These are phyloP conservation scores for Dichotomocladium elegans DNA, from an alignment of 371 early-diverging fungal species.

Conservation along the genomic window DNA sequence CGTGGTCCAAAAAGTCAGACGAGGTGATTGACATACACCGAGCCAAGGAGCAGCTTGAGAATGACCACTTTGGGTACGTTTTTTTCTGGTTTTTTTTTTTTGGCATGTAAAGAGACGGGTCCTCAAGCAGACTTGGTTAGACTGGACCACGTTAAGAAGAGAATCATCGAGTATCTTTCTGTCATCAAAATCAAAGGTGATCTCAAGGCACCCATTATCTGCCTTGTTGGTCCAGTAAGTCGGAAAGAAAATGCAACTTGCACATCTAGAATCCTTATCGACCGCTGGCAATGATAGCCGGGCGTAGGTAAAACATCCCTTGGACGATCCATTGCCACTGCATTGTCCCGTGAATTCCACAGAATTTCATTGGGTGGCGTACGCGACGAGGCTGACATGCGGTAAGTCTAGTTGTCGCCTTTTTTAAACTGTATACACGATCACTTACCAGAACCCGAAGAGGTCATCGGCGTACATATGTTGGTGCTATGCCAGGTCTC, in stretches of 20 bases:
- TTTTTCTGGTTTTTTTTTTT: neutral
- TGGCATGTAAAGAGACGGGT: too few species aligned
- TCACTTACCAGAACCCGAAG: too few species aligned
- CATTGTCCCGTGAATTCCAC: constrained; percentile 78
- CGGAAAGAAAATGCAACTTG: neutral
- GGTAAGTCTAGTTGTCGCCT: constrained; percentile 12
- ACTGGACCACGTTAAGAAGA: constrained; percentile 75
- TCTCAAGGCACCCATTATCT: constrained; percentile 80
- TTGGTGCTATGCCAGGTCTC: constrained; percentile 85
- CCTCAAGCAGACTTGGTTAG: neutral
- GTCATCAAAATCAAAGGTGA: constrained; percentile 76
- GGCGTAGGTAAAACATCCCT: constrained; percentile 88
- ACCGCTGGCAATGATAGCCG: constrained; percentile 31
- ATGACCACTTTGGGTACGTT: constrained; percentile 73
- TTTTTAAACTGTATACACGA: neutral
- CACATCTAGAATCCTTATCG: neutral
- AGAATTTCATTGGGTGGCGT: constrained; percentile 87
- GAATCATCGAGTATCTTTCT: constrained; percentile 83
- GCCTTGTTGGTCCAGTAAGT: constrained; percentile 70
- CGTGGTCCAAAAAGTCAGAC: constrained; percentile 66
- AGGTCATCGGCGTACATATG: constrained; percentile 90
- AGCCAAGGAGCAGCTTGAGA: constrained; percentile 67
- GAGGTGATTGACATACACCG: constrained; percentile 66
- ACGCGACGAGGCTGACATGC: constrained; percentile 85
- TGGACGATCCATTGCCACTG: constrained; percentile 78